Percentiles rank a stretch among this genome's conserved stretches.
Conservation (phyloP, 176 grass and related monocot genomes). For the Tillandsia fasciculata region DNA sequence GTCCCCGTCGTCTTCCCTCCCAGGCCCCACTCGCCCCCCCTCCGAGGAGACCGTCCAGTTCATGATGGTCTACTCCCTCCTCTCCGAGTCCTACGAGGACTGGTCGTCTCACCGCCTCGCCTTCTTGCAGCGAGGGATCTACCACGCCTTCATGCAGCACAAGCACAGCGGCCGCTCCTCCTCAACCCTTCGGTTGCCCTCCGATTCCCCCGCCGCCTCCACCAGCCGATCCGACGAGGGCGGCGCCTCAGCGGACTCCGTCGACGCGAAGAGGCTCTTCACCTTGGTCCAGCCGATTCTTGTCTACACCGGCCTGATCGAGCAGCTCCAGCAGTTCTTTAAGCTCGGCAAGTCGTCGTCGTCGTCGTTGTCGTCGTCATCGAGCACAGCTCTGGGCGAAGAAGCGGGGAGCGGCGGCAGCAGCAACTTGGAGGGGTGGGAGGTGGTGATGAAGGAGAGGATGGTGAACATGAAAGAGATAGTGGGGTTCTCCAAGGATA, state of each 20-base stretch:
- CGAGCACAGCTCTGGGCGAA: background rate
- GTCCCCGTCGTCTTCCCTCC: slow-evolving; percentile 18
- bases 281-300: slow-evolving; percentile 69
- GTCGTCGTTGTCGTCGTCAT: no score
- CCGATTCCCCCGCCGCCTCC: slow-evolving; percentile 27
- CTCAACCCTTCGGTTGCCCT: slow-evolving; percentile 26
- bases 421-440: slow-evolving; percentile 43
- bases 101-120: slow-evolving; percentile 66
- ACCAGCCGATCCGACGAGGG: slow-evolving; percentile 42
- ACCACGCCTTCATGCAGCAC: slow-evolving; percentile 88
- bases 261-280: slow-evolving; percentile 51
- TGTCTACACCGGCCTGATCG: slow-evolving; percentile 81
- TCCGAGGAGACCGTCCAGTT: slow-evolving; percentile 85
- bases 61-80: slow-evolving; percentile 94
- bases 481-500: slow-evolving; percentile 55
- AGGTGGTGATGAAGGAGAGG: slow-evolving; percentile 80
- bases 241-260: slow-evolving; percentile 45
- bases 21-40: slow-evolving; percentile 34
- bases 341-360: slow-evolving; percentile 48
- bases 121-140: slow-evolving; percentile 82
- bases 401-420: slow-evolving; percentile 13
- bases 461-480: slow-evolving; percentile 83
- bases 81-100: slow-evolving; percentile 84
- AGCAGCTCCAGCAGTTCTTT: slow-evolving; percentile 83
- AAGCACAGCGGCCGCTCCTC: slow-evolving; percentile 41